Base-by-base conservation (phyloP, 2,329 filamentous ascomycete genomes). In the Aspergillus sp. region DNA sequence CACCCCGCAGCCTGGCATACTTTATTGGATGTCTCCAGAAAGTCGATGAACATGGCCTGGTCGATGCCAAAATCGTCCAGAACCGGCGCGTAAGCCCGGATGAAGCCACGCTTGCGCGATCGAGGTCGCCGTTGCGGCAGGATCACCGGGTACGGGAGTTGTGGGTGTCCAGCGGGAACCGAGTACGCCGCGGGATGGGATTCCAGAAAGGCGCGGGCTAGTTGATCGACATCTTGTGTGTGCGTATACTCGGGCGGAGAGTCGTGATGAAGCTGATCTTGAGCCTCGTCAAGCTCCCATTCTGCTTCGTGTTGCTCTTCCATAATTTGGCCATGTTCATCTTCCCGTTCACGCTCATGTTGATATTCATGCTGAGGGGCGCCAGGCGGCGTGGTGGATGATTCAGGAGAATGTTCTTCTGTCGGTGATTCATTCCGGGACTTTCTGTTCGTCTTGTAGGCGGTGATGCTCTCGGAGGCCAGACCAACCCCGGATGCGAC, bases 41-140 rank as follows among this genome's bases (percentile, higher is more conserved):
- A 79, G 11, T 72, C 66, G 3, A 78, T 50, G 32, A 77, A 79
- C 47, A 69, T 73, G 10, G 63, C 62, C 56, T 78, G 69, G 53
- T 69, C 64, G 49, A 79, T 73, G 7, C 74, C 77, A 39, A 68
- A 71, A 5, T 72, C 66, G 2, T 61, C 61, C 6, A 78, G 66
- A 2, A 66, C 69, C 0, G 76, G 76, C 1, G 77, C 73, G 63
- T 79, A 79, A 2, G 76, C 77, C 1, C 69, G 68, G 52, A 78
- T 68, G 39, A 79, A 79, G 0, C 76, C 77, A 4, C 77, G 71
- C 7, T 68, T 63, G n/a, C 71, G 71, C 9, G 66, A 61, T 18
- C 71, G 67, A 1, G 77, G 76, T 51, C 76, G 67, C 1, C 75
- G 71, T 60, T 79, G 77, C 0, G 77, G 77, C 16, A 78, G 62